Evolutionary conservation across 1,284 basidiomycete species (phyloP).

Genomic region (Phellopilus nigrolimitatus): DNA sequence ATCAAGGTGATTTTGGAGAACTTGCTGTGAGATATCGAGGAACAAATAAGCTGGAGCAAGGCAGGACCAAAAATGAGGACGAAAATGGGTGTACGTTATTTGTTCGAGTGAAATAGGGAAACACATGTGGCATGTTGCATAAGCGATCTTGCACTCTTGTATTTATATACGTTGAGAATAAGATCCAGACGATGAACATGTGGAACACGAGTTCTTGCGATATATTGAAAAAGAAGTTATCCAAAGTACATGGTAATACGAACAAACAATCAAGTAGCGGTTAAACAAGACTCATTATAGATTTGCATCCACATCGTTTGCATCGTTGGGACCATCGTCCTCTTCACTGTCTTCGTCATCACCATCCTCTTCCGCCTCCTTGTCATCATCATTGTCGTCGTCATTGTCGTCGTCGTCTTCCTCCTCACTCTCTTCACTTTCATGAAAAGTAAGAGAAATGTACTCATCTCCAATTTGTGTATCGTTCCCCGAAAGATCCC

Average conservation of each 20-base stretch:
- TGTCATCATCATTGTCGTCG: slow-evolving; percentile 39
- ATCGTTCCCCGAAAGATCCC: slow-evolving; percentile 37
- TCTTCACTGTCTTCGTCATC: slow-evolving; percentile 4
- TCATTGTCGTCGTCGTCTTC: slow-evolving; percentile 45
- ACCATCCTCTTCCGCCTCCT: slow-evolving; percentile 25
- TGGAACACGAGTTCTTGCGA: no score
- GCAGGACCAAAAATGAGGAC: no score
- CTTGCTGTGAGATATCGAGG: slow-evolving; percentile 30
- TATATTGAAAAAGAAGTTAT: no score
- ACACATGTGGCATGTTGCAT: no score
- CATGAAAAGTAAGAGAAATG: slow-evolving; percentile 79
- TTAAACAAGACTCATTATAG: background rate
- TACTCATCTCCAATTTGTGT: slow-evolving; percentile 75
- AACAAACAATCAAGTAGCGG: no score
- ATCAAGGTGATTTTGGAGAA: slow-evolving; percentile 74
- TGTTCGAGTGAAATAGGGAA: no score
- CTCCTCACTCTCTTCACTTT: slow-evolving; percentile 57
- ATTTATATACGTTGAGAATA: no score
- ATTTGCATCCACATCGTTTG: slow-evolving; percentile 7
- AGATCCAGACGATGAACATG: no score
- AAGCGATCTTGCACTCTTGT: no score
- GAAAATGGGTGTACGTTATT: no score
- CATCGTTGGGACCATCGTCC: background rate
- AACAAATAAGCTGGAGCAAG: no score
- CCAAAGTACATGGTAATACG: slow-evolving; percentile 3